These are phyloP conservation scores for Apophysomyces variabilis DNA, from an alignment of 371 early-diverging fungal genomes.

Conservation along the genomic window DNA sequence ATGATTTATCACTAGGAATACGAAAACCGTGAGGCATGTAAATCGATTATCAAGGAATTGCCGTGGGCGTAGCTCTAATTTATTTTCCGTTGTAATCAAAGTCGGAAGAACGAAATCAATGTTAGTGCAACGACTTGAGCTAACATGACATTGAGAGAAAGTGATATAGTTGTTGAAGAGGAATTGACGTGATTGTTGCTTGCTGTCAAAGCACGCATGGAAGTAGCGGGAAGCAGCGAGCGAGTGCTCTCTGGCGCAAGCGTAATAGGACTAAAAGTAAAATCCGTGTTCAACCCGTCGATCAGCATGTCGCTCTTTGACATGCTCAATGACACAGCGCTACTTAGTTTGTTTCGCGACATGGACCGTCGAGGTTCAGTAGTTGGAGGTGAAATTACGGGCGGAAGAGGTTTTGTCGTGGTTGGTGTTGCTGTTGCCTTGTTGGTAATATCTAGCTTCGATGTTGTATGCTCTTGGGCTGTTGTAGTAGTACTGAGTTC, in stretches of 20 bases:
- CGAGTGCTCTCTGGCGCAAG: constrained; percentile 40
- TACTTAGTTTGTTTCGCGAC: constrained; percentile 9
- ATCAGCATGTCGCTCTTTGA: not conserved
- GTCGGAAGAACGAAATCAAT: not conserved
- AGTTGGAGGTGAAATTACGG: not conserved
- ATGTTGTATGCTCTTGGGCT: not conserved
- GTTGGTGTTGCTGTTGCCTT: not conserved
- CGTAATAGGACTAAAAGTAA: constrained; percentile 37
- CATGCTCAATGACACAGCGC: constrained; percentile 3
- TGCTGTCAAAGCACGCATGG: constrained; percentile 22
- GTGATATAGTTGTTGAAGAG: constrained; percentile 8
- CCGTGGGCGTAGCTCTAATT: too few relatives aligned
- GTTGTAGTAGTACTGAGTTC: not conserved
- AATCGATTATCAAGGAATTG: too few relatives aligned
- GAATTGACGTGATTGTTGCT: not conserved
- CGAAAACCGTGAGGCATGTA: too few relatives aligned
- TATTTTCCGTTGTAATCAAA: not conserved
- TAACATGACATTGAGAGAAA: not conserved
- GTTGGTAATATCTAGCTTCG: not conserved
- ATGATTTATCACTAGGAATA: too few relatives aligned
- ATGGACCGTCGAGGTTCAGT: not conserved
- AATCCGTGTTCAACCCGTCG: constrained; percentile 2
- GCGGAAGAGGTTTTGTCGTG: not conserved
- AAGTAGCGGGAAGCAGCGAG: constrained; percentile 9
- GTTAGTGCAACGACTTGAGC: not conserved